Percentiles rank a stretch among this genome's conserved stretches.
These are phyloP conservation scores for Colletotrichum sp. DNA, from an alignment of 2,329 filamentous ascomycete genomes.

Conservation along the genomic window DNA sequence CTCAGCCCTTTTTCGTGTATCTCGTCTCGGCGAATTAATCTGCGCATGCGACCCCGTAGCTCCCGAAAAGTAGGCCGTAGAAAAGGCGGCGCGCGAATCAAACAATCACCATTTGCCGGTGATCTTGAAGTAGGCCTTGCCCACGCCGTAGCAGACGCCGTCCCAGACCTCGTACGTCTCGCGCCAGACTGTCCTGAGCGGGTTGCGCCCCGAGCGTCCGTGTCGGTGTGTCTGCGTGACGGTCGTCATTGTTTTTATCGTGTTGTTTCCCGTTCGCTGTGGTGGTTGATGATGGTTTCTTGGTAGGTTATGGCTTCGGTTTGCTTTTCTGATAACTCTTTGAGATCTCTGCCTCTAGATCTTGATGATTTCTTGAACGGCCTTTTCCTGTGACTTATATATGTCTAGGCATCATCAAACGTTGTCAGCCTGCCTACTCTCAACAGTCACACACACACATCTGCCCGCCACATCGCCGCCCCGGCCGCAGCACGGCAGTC, in stretches of 20 bases:
- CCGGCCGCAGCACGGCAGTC: not conserved
- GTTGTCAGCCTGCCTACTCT: not conserved
- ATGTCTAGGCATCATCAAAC: not conserved
- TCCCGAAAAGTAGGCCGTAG: not conserved
- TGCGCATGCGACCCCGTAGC: not conserved
- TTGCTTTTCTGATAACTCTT: not conserved
- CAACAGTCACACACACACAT: not conserved
- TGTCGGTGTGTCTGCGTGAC: conserved; percentile 67
- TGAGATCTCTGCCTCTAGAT: too few relatives aligned
- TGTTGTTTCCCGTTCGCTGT: not conserved
- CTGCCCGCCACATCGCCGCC: not conserved
- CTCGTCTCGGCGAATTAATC: not conserved
- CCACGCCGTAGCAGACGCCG: too few relatives aligned
- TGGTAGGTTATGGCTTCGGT: not conserved
- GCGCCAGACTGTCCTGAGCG: conserved; percentile 28
- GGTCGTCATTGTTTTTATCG: conserved; percentile 50
- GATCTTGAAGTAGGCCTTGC: conserved; percentile 41
- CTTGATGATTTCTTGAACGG: not conserved
- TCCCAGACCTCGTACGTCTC: conserved; percentile 38
- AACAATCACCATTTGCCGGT: conserved; percentile 12
- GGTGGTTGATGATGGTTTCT: not conserved
- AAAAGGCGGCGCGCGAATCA: not conserved
- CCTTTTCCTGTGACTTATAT: not conserved
- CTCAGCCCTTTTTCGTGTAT: not conserved
- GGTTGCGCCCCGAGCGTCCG: conserved; percentile 49